These are phyloP conservation scores for Emmonsiellopsis sp. DNA, from an alignment of 2,329 filamentous ascomycete species.

Conservation along the genomic window DNA sequence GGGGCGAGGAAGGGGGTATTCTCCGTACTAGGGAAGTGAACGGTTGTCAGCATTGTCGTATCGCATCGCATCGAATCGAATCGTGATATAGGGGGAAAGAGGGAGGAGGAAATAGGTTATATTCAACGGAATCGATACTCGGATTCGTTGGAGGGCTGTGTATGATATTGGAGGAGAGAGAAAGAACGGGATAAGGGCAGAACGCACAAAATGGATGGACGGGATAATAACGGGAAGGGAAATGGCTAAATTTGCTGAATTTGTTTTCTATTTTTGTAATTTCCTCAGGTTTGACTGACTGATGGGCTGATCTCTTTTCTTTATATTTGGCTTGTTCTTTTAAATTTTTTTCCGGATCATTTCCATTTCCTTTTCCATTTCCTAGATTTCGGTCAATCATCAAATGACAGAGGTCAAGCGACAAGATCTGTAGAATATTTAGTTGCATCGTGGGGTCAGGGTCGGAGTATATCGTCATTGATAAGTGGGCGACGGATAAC, in stretches of 20 bases:
- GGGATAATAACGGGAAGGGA: too few species aligned
- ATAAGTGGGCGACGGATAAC: not conserved
- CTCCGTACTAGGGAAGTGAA: slow-evolving; percentile 30
- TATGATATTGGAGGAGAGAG: not conserved
- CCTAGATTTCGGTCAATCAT: not conserved
- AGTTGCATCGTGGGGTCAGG: too few species aligned
- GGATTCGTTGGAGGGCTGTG: not conserved
- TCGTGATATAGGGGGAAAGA: not conserved
- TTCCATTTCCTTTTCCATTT: not conserved
- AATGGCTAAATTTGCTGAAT: too few species aligned
- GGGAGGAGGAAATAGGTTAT: not conserved
- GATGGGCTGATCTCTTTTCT: not conserved
- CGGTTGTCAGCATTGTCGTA: too few species aligned
- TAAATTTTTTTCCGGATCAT: not conserved
- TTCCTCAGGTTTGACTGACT: not conserved
- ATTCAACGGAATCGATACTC: not conserved
- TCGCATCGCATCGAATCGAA: not conserved
- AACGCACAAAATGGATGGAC: too few species aligned
- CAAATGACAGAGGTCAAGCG: too few species aligned
- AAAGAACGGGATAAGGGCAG: too few species aligned
- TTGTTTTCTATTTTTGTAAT: too few species aligned
- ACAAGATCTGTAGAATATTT: not conserved
- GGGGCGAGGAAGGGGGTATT: slow-evolving; percentile 32
- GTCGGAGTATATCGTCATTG: not conserved
- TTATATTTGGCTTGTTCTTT: not conserved